Conservation (phyloP, 352 stramenopile genomes). For the Paralagenidium karlingii region DNA sequence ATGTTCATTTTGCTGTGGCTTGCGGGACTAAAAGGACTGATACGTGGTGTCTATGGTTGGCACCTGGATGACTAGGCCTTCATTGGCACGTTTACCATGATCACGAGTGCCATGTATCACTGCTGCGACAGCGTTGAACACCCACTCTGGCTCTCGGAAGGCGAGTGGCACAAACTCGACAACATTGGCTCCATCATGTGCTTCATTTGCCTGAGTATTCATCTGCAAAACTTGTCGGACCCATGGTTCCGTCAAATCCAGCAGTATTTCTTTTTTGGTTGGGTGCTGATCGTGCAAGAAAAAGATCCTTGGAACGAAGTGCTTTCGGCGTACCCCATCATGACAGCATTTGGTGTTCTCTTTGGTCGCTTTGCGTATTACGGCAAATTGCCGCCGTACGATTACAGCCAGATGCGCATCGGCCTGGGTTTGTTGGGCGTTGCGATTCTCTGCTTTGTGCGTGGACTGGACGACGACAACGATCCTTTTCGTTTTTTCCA, state of each 20-base stretch:
- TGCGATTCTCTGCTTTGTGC: slow-evolving; percentile 42
- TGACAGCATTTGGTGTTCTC: slow-evolving; percentile 23
- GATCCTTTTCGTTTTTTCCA: slow-evolving; percentile 75
- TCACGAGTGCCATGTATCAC: slow-evolving; percentile 71
- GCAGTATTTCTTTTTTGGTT: slow-evolving; percentile 49
- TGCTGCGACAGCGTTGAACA: slow-evolving; percentile 64
- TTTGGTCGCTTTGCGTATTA: slow-evolving; percentile 25
- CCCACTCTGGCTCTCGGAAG: slow-evolving; percentile 64
- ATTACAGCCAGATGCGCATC: slow-evolving; percentile 28
- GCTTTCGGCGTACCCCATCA: slow-evolving; percentile 37
- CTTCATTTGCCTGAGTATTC: slow-evolving; percentile 59
- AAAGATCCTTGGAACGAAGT: slow-evolving; percentile 66
- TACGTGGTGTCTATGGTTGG: not conserved
- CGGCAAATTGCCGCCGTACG: slow-evolving; percentile 29
- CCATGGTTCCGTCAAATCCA: slow-evolving; percentile 28
- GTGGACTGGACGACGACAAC: slow-evolving; percentile 51
- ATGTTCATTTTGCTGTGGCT: not conserved
- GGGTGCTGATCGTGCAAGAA: slow-evolving; percentile 59
- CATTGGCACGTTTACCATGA: slow-evolving; percentile 67
- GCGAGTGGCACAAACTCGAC: slow-evolving; percentile 68
- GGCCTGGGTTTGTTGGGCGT: slow-evolving; percentile 31
- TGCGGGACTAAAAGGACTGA: not conserved
- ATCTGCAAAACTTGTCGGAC: slow-evolving; percentile 55
- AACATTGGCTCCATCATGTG: slow-evolving; percentile 79
- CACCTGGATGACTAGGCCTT: slow-evolving; percentile 26